phyloP scores from a whole-genome alignment of 768 basidiomycete species.

The Phaeolepiota aurea region DNA sequence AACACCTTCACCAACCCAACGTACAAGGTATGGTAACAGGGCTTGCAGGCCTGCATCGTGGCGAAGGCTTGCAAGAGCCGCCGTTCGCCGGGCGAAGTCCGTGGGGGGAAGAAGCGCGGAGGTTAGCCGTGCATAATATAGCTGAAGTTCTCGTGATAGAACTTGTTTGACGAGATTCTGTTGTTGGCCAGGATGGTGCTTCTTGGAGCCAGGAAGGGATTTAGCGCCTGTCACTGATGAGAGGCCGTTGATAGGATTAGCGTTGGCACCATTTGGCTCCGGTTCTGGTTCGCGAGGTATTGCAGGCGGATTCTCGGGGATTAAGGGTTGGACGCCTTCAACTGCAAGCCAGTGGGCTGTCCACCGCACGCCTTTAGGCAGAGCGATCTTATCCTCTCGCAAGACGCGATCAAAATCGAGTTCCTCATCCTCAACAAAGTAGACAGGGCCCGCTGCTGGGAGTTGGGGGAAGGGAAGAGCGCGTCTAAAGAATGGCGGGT shows the following conservation, averaged over 20 bases:
- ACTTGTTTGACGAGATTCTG: constrained; percentile 86
- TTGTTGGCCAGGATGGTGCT: constrained; percentile 36
- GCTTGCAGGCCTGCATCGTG: constrained; percentile 89
- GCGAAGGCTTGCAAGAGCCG: constrained; percentile 84
- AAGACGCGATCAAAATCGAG: constrained; percentile 92
- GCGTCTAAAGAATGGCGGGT: constrained; percentile 54
- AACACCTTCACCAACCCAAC: constrained; percentile 91
- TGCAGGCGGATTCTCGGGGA: constrained; percentile 91
- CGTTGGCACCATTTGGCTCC: not conserved
- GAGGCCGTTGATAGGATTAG: not conserved
- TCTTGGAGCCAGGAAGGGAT: constrained; percentile 17
- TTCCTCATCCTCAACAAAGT: constrained; percentile 95
- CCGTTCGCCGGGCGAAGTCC: constrained; percentile 70
- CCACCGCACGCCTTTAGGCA: constrained; percentile 80
- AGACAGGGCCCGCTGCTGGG: constrained; percentile 62
- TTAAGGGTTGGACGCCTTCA: constrained; percentile 95
- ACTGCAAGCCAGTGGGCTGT: constrained; percentile 98
- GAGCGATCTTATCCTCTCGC: constrained; percentile 73
- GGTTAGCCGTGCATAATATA: constrained; percentile 91
- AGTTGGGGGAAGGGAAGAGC: constrained; percentile 45
- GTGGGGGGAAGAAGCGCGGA: constrained; percentile 69
- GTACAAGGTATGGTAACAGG: constrained; percentile 86
- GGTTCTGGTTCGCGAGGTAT: constrained; percentile 44
- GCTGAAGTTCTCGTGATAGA: constrained; percentile 86
- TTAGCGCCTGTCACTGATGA: not conserved